These are phyloP conservation scores for Elsinoe necatrix DNA, from an alignment of 2,329 filamentous ascomycete species.

Conservation along the genomic window DNA sequence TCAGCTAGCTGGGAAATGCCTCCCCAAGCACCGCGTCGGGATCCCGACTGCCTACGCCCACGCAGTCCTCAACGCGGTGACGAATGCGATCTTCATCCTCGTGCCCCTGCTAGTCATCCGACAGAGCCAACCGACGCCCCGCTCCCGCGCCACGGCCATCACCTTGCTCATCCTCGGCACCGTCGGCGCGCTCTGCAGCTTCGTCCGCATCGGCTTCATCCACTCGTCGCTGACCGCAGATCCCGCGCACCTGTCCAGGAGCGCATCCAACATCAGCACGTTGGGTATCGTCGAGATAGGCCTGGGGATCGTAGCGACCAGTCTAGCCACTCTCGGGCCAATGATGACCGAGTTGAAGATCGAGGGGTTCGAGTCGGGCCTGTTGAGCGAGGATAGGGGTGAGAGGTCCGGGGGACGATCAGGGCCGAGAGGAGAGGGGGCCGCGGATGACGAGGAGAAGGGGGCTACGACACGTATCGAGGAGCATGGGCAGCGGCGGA, in stretches of 20 bases:
- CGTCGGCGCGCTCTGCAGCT: constrained; percentile 22
- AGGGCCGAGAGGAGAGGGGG: not conserved
- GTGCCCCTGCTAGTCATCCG: constrained; percentile 36
- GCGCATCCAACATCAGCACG: constrained; percentile 23
- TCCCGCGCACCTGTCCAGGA: constrained; percentile 21
- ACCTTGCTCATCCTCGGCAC: constrained; percentile 34
- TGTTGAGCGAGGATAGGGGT: not conserved
- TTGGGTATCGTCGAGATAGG: constrained; percentile 28
- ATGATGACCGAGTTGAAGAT: constrained; percentile 21
- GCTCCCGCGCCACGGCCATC: constrained; percentile 34
- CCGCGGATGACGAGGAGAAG: not conserved
- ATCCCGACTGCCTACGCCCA: constrained; percentile 14
- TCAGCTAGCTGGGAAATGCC: constrained; percentile 19
- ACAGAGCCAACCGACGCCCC: constrained; percentile 33
- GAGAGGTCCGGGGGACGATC: not conserved
- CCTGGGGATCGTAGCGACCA: constrained; percentile 28
- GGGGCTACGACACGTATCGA: not conserved
- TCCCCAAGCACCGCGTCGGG: constrained; percentile 18
- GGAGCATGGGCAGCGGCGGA: not conserved
- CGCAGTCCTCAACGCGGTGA: constrained; percentile 33
- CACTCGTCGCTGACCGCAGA: constrained; percentile 18
- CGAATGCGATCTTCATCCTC: constrained; percentile 31
- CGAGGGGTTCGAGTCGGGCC: not conserved
- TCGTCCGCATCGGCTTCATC: constrained; percentile 24
- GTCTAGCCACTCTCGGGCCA: constrained; percentile 28